Evolutionary conservation across 139 green algal genomes (phyloP).

Genomic region (Picocystis salinarum): DNA sequence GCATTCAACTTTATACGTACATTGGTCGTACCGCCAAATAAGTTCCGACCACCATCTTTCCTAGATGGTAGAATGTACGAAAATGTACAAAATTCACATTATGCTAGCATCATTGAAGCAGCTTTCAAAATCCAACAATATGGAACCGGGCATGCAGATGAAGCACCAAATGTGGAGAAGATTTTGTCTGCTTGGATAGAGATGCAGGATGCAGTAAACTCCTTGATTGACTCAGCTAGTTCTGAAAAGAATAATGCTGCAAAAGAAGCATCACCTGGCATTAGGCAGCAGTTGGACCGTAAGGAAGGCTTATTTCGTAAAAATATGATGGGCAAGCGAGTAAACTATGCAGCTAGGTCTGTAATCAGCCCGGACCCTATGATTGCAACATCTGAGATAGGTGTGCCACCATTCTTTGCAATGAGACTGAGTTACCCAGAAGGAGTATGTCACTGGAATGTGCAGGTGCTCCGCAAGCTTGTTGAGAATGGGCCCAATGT

Average conservation of each 20-base stretch:
- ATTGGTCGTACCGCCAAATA: no score
- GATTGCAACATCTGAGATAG: constrained; percentile 73
- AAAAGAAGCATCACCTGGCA: constrained; percentile 20
- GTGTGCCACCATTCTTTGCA: constrained; percentile 91
- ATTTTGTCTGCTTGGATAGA: no score
- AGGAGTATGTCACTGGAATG: constrained; percentile 47
- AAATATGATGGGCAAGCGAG: constrained; percentile 99
- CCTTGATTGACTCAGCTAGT: constrained; percentile 61
- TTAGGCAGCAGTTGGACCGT: constrained; percentile 83
- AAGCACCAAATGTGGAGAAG: no score
- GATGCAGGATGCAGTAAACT: constrained; percentile 66
- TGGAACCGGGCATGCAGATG: no score
- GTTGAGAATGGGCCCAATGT: constrained; percentile 53
- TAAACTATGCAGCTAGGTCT: constrained; percentile 89
- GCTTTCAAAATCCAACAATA: no score
- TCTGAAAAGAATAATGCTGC: constrained; percentile 14
- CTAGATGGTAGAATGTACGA: no score
- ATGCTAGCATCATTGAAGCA: no score
- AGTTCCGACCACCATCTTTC: no score
- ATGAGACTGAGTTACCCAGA: constrained; percentile 79
- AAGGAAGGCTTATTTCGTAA: constrained; percentile 98
- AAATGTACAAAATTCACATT: no score
- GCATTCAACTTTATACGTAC: no score
- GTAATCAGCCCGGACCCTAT: constrained; percentile 94
- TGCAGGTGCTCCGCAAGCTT: constrained; percentile 44